Evolutionary conservation across 495 filamentous ascomycete species (phyloP).

Genomic region (Rhizodiscina lignyota): DNA sequence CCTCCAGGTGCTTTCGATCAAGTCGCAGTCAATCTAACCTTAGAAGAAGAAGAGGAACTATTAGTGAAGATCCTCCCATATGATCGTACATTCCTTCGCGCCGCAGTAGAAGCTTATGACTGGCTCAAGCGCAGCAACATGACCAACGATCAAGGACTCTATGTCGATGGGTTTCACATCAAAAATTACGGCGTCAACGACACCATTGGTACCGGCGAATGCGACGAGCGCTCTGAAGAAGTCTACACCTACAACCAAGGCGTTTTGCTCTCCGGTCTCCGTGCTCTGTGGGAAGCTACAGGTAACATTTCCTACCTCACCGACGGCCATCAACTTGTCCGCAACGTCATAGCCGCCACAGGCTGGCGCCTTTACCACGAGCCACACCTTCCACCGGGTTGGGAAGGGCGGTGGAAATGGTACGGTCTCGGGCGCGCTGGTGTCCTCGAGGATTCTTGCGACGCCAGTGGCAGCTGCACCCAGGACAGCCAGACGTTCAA

Average conservation of each 20-base stretch:
- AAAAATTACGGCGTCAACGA: constrained; percentile 42
- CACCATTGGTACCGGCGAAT: constrained; percentile 36
- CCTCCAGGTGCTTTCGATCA: background rate
- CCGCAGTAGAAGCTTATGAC: constrained; percentile 59
- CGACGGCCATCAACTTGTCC: constrained; percentile 63
- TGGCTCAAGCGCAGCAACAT: constrained; percentile 73
- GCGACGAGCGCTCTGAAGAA: constrained; percentile 70
- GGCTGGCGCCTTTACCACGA: constrained; percentile 35
- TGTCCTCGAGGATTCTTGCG: constrained; percentile 74
- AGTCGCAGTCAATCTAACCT: background rate
- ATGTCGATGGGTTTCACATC: constrained; percentile 86
- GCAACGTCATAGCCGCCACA: constrained; percentile 56
- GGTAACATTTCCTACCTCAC: constrained; percentile 46
- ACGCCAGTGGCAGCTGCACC: constrained; percentile 54
- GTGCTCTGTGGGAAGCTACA: constrained; percentile 62
- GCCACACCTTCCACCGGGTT: background rate
- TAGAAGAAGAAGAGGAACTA: too few relatives aligned
- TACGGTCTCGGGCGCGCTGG: constrained; percentile 60
- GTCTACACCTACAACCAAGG: constrained; percentile 96
- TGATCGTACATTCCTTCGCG: constrained; percentile 47
- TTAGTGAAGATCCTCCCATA: too few relatives aligned
- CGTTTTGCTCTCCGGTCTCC: constrained; percentile 71
- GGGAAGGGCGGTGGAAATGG: constrained; percentile 35
- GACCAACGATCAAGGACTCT: constrained; percentile 64
- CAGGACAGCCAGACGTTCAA: constrained; percentile 92